Evolutionary conservation across 2,329 filamentous ascomycete species (phyloP).

Genomic region (Aspergillus floridensis): DNA sequence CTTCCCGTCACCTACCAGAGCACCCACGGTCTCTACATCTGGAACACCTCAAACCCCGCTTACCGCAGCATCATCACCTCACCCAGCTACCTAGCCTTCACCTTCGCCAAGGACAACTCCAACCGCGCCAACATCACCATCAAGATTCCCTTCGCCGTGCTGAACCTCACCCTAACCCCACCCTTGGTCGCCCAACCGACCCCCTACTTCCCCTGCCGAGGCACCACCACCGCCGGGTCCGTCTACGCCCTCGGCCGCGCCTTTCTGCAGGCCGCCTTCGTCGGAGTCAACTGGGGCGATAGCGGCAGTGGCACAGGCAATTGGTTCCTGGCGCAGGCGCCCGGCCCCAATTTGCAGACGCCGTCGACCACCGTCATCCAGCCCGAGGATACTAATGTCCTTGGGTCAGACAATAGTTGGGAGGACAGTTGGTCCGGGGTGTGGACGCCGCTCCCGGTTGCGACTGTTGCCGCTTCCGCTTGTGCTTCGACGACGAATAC

Average conservation of each 20-base stretch:
- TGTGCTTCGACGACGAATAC: too few relatives aligned
- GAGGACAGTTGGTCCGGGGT: neutral
- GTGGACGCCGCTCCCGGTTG: neutral
- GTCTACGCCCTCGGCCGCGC: too few relatives aligned
- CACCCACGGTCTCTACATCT: conserved; percentile 11
- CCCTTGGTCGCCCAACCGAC: conserved; percentile 15
- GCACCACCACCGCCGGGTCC: too few relatives aligned
- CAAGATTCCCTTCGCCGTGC: conserved; percentile 22
- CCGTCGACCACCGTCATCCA: neutral
- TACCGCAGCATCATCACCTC: conserved; percentile 16
- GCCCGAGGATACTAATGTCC: neutral
- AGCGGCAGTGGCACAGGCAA: neutral
- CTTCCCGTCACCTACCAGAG: conserved; percentile 33
- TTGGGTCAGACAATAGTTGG: neutral
- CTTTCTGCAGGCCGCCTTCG: conserved; percentile 20
- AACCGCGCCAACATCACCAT: conserved; percentile 18
- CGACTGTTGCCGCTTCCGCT: too few relatives aligned
- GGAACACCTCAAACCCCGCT: conserved; percentile 9
- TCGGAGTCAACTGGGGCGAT: conserved; percentile 18
- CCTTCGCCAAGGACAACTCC: conserved; percentile 11
- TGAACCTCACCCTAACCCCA: conserved; percentile 21
- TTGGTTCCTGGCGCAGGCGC: conserved; percentile 24
- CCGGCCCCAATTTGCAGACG: conserved; percentile 9
- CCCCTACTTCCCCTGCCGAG: conserved; percentile 22
- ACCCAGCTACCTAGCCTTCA: conserved; percentile 15